These are phyloP conservation scores for Sphagnum fallax DNA, from an alignment of 228 moss, liverwort and hornwort genomes.

Conservation along the genomic window DNA sequence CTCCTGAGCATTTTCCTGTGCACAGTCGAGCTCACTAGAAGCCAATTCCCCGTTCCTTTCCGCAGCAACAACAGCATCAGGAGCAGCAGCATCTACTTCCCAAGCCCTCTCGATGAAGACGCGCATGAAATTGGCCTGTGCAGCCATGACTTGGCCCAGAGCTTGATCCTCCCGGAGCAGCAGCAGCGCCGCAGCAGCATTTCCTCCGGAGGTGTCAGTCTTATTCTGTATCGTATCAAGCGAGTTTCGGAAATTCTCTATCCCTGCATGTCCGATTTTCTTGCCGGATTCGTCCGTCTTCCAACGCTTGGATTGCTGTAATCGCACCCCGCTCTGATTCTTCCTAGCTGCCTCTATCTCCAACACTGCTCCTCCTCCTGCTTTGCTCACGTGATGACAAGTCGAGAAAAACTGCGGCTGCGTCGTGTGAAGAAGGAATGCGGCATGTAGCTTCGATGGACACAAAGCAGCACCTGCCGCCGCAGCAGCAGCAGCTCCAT, in stretches of 20 bases:
- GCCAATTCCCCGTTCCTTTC: neutral
- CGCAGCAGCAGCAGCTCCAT: too few relatives aligned
- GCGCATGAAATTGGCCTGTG: slow-evolving; percentile 97
- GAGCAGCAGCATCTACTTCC: slow-evolving; percentile 1
- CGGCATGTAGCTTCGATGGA: too few relatives aligned
- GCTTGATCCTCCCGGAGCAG: slow-evolving; percentile 69
- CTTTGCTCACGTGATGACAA: too few relatives aligned
- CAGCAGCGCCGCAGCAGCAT: slow-evolving; percentile 18
- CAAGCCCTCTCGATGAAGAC: slow-evolving; percentile 68
- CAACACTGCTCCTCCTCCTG: neutral
- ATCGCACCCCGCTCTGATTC: slow-evolving; percentile 53
- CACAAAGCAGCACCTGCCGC: too few relatives aligned
- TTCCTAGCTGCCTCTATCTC: slow-evolving; percentile 58
- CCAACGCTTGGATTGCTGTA: slow-evolving; percentile 74
- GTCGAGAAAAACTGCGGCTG: too few relatives aligned
- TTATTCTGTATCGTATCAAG: slow-evolving; percentile 14
- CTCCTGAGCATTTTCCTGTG: slow-evolving; percentile 5
- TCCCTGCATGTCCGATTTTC: slow-evolving; percentile 75
- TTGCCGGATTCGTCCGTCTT: slow-evolving; percentile 58
- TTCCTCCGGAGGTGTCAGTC: slow-evolving; percentile 6
- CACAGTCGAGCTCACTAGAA: neutral
- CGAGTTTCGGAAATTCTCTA: slow-evolving; percentile 43
- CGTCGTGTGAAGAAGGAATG: too few relatives aligned
- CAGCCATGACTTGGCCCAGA: slow-evolving; percentile 82
- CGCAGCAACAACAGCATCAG: neutral